These are phyloP conservation scores for Ceratocystis destructans DNA, from an alignment of 2,329 filamentous ascomycete genomes.

Conservation along the genomic window DNA sequence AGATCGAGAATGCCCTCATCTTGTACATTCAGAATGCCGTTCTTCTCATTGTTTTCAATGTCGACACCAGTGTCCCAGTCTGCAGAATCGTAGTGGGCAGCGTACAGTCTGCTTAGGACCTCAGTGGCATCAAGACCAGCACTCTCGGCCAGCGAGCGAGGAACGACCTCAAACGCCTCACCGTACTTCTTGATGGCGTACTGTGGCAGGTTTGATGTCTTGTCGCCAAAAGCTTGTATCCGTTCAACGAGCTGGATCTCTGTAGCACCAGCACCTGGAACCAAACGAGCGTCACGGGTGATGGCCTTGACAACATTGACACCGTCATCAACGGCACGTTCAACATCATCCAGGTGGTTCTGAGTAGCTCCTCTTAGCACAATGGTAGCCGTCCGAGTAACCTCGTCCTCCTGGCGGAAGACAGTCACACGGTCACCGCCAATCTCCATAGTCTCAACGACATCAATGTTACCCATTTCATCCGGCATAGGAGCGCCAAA, in stretches of 20 bases:
- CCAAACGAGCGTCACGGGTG: conserved; percentile 78
- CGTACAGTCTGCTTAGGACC: conserved; percentile 80
- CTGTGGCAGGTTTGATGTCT: conserved; percentile 81
- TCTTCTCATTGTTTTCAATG: conserved; percentile 72
- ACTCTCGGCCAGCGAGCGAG: conserved; percentile 84
- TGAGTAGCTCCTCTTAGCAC: conserved; percentile 92
- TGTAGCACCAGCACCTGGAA: conserved; percentile 86
- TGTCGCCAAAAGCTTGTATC: conserved; percentile 80
- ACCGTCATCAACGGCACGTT: conserved; percentile 92
- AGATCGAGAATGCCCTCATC: conserved; percentile 86
- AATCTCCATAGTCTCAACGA: conserved; percentile 96
- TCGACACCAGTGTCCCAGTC: conserved; percentile 89
- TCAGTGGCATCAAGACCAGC: conserved; percentile 96
- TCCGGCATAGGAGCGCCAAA: conserved; percentile 98
- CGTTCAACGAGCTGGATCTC: conserved; percentile 90
- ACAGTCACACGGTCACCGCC: conserved; percentile 96
- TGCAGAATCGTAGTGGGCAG: conserved; percentile 78
- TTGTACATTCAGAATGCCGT: conserved; percentile 71
- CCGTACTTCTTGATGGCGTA: conserved; percentile 97
- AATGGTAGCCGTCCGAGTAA: conserved; percentile 83
- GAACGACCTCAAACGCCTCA: conserved; percentile 94
- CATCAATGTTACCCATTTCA: conserved; percentile 88
- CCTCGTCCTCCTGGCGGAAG: conserved; percentile 89
- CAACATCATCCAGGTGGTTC: conserved; percentile 94
- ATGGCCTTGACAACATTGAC: conserved; percentile 99